Base-by-base conservation (phyloP, 2,329 filamentous ascomycete genomes). In the Pseudocercospora musae region DNA sequence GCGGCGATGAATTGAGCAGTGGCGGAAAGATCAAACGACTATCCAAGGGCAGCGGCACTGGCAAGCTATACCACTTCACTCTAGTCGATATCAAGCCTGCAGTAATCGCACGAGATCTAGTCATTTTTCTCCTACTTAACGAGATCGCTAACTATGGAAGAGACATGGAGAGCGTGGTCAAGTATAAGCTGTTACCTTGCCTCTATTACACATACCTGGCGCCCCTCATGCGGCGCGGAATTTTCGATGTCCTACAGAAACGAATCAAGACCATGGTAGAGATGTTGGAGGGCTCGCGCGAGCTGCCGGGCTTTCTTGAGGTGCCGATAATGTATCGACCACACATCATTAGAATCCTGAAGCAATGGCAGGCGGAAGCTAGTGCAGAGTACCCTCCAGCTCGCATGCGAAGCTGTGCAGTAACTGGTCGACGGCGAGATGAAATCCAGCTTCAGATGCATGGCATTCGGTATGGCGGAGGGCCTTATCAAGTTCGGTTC, bases 161-260 rank as follows among this genome's bases (percentile, higher is more conserved):
- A 15, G 11, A 55, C 4, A 33, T 27, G 40, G 27, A 48, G 5
- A 42, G 58, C 20, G 15, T 53, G 7, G 40, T 48, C 20, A 61
- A 21, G 37, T 29, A 48, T 20, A 33, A 33, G 31, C 40, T 58
- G 10, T 31, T 58, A 7, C 58, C 50, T 7, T 46, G 44, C 11
- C 42, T 66, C 15, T 64, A 62, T 23, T 66, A 66, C 31, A 55
- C 46, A 4, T 60, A 60, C 37, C 53, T 66, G 15, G 44, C 56
- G 20, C 55, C 62, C 11, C 31, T 66, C 40, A 66, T 66, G 62
- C 64, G 62, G 2, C 20, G 25, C 2, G n/a, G 21, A n/a, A n/a
- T 62, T 1, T 33, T 49, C 20, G 53, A 40, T 9, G 15, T 57
- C 3, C 44, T 67, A 6, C 62, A 65, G 27, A 21, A 52, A 11